phyloP scores from a whole-genome alignment of 2,329 filamentous ascomycete genomes.

The Ceratocystis huliohia region DNA sequence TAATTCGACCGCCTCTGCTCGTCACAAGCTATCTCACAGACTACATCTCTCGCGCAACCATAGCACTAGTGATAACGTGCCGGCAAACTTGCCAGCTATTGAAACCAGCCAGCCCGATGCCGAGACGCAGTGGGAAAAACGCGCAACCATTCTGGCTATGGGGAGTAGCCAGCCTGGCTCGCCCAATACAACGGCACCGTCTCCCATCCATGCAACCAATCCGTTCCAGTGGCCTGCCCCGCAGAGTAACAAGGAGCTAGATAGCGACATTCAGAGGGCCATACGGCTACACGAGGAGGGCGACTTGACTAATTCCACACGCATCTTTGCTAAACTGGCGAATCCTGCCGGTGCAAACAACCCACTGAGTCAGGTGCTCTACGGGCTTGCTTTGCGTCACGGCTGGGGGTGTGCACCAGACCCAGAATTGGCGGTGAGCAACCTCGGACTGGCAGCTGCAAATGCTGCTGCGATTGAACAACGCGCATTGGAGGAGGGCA shows the following conservation, averaged over 20 bases:
- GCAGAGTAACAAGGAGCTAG: slow-evolving; percentile 31
- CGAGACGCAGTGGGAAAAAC: slow-evolving; percentile 80
- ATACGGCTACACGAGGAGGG: slow-evolving; percentile 84
- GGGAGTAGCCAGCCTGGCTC: slow-evolving; percentile 29
- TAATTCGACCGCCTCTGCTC: slow-evolving; percentile 35
- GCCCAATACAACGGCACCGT: slow-evolving; percentile 24
- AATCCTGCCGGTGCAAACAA: slow-evolving; percentile 79
- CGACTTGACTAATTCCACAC: slow-evolving; percentile 65
- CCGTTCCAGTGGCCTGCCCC: slow-evolving; percentile 26
- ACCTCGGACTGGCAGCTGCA: slow-evolving; percentile 75
- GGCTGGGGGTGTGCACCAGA: slow-evolving; percentile 80
- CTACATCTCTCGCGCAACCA: slow-evolving; percentile 51
- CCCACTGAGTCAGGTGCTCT: slow-evolving; percentile 87
- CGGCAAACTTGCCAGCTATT: slow-evolving; percentile 67
- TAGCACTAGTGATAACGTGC: slow-evolving; percentile 59
- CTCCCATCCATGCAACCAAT: slow-evolving; percentile 21
- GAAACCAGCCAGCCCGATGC: slow-evolving; percentile 30
- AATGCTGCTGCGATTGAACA: slow-evolving; percentile 83
- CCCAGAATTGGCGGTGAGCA: slow-evolving; percentile 60
- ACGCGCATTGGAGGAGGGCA: slow-evolving; percentile 69
- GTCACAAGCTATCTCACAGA: slow-evolving; percentile 51
- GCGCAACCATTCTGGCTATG: slow-evolving; percentile 68
- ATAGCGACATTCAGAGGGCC: slow-evolving; percentile 80
- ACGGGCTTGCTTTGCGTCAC: slow-evolving; percentile 81
- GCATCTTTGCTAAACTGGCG: slow-evolving; percentile 71